Evolutionary conservation across 148 eudicot genomes (phyloP), one percentile per base, ranked within the genome.

Genomic region (Vaccinium darrowii): DNA sequence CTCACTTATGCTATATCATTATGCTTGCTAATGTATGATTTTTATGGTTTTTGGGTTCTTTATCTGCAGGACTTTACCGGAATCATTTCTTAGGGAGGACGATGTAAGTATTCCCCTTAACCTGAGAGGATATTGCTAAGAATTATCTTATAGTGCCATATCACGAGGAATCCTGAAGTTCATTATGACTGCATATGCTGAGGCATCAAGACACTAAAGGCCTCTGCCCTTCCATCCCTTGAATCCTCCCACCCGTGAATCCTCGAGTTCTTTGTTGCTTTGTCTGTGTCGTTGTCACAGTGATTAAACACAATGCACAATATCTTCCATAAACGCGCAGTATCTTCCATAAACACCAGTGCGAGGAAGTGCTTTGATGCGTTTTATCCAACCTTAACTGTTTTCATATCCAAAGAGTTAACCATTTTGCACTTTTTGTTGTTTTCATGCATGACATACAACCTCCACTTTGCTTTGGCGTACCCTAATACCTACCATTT

Each of bases 11-110:
- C n/a, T 25, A 57, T 58, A 4, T 15, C 16, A 2, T 72, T 56
- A 5, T 71, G n/a, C 30, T 71, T 6, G 8, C 73, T 57, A 4
- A 47, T 5, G 57, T 57, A 58, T 43, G 33, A 82, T 53, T 65
- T 81, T 43, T 43, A 62, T 83, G 21, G 2, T 73, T 12, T 62
- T 83, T 83, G 52, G 36, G 33, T 83, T 83, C 53, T 84, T 72
- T 83, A 8, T 51, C 75, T 87, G 91, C 93, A 94, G 95, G 92
- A 87, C 82, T 67, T 14, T 91, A 78, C 97, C 92, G 1, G 98
- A 95, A 83, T 89, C 93, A 77, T 79, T 95, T 50, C 88, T 94
- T 62, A 92, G 98, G 84, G 88, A 92, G 87, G 98, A 95, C 83
- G 98, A 95, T 90, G 98, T 94, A 84, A 95, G 98, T 89, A 30